These are phyloP conservation scores for Capronia coronata DNA, from an alignment of 2,329 filamentous ascomycete genomes.

Conservation along the genomic window DNA sequence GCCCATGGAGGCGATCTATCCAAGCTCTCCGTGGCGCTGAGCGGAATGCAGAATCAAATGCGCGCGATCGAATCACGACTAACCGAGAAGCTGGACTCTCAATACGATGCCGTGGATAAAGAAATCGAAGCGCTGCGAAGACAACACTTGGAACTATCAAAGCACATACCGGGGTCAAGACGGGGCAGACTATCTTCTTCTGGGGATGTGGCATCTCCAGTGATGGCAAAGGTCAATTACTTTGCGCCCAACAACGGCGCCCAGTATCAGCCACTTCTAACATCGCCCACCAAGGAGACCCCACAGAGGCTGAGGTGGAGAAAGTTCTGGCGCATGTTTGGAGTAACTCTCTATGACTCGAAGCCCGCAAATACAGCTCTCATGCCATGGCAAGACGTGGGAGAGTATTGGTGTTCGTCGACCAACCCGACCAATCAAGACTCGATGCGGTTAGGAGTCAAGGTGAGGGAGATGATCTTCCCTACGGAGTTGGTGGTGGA, in stretches of 20 bases:
- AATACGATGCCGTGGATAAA: slow-evolving; percentile 12
- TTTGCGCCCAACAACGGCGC: slow-evolving; percentile 63
- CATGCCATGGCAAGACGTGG: slow-evolving; percentile 65
- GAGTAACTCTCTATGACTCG: slow-evolving; percentile 17
- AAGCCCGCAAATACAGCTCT: slow-evolving; percentile 53
- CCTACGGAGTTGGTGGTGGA: slow-evolving; percentile 67
- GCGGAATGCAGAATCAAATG: slow-evolving; percentile 23
- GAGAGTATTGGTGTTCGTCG: slow-evolving; percentile 79
- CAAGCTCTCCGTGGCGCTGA: slow-evolving; percentile 18
- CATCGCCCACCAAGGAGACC: slow-evolving; percentile 50
- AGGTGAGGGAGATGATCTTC: slow-evolving; percentile 46
- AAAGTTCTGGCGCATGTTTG: slow-evolving; percentile 22
- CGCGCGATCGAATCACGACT: slow-evolving; percentile 20
- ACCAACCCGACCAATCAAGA: slow-evolving; percentile 36
- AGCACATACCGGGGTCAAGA: slow-evolving; percentile 11
- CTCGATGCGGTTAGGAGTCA: slow-evolving; percentile 39
- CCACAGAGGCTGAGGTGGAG: slow-evolving; percentile 25
- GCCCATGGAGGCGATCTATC: slow-evolving; percentile 16
- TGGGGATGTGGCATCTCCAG: slow-evolving; percentile 22
- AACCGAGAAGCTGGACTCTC: slow-evolving; percentile 18
- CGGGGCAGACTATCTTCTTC: neutral
- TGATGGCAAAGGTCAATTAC: slow-evolving; percentile 58
- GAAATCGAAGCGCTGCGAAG: slow-evolving; percentile 18
- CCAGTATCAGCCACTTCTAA: slow-evolving; percentile 52
- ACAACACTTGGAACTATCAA: slow-evolving; percentile 22